Evolutionary conservation across 2,329 filamentous ascomycete genomes (phyloP), one percentile per base, ranked within the genome.

Genomic region (Phaeoacremonium minimum): DNA sequence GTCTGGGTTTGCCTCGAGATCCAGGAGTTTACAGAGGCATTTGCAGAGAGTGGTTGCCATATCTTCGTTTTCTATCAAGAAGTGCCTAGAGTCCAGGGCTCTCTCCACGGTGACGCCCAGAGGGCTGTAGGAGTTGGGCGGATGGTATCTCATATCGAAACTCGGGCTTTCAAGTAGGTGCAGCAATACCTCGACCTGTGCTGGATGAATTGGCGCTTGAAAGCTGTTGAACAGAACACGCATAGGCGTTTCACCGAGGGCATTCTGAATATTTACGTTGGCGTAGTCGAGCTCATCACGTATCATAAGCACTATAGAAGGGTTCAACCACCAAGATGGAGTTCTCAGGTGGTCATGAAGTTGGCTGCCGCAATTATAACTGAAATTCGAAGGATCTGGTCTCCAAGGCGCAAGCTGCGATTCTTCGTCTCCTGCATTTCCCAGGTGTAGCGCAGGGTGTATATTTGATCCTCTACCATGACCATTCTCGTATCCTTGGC

Each of bases 1-100:
- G 32, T 38, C 15, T 12, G 31, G 36, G 36, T 38, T 32, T 13
- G 36, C 36, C 3, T 32, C 36, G 3, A 15, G 32, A 15, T 15
- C 5, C 15, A 38, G 13, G 15, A 20, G 18, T 12, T 29, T 13
- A 11, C 13, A 18, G 13, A 38, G 15, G 32, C 36, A 38, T 15
- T 38, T 11, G 30, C 15, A 14, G 3, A 30, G 7, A 16, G 19
- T 15, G 9, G 22, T 26, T n/a, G 9, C 9, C 22, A n/a, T 9
- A n/a, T 26, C 22, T 26, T 9, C n/a, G 22, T 9, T n/a, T 9
- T 26, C 9, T 9, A 9, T 26, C 22, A 26, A n/a, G 22, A 26
- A 26, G 22, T 9, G n/a, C 22, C 22, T 26, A n/a, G n/a, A n/a
- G n/a, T n/a, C n/a, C n/a, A n/a, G n/a, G n/a, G n/a, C n/a, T n/a